Percentiles rank a stretch among this genome's conserved stretches.
Conservation (phyloP, 2,329 filamentous ascomycete genomes). For the Ophioceras dolichostomum region DNA sequence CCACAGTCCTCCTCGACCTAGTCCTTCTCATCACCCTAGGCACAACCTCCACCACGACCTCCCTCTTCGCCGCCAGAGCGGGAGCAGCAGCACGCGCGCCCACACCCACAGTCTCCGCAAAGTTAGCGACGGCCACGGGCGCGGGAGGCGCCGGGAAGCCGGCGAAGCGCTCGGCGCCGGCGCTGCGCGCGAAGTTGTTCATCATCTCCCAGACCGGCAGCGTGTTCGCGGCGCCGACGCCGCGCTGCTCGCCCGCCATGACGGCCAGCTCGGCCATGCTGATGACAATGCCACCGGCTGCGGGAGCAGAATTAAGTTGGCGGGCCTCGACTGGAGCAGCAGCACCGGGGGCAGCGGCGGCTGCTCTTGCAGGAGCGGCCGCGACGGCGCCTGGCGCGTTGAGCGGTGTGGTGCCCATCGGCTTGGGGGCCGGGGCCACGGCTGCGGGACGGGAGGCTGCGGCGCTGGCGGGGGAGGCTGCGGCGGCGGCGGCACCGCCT, state of each 20-base stretch:
- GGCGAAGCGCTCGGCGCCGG: background rate
- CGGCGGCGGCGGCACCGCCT: slow-evolving; percentile 6
- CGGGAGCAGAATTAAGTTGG: too few relatives aligned
- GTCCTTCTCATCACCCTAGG: too few relatives aligned
- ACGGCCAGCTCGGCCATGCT: background rate
- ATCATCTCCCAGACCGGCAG: slow-evolving; percentile 2
- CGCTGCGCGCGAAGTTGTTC: slow-evolving; percentile 1
- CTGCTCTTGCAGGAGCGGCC: too few relatives aligned
- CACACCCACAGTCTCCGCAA: too few relatives aligned
- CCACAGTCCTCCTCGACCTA: too few relatives aligned
- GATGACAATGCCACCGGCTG: background rate
- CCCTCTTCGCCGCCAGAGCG: too few relatives aligned
- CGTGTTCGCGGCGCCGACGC: background rate
- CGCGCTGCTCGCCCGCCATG: background rate
- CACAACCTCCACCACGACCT: too few relatives aligned
- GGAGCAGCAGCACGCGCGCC: too few relatives aligned
- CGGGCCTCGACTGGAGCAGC: too few relatives aligned
- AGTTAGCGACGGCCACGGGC: too few relatives aligned
- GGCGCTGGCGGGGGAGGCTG: background rate
- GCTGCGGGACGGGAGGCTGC: background rate
- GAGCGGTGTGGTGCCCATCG: background rate
- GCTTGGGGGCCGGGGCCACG: background rate
- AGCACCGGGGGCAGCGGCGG: too few relatives aligned
- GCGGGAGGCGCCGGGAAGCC: slow-evolving; percentile 1
- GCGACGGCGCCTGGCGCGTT: background rate